Evolutionary conservation across 2,329 filamentous ascomycete species (phyloP).

Genomic region (Xylaria sp.): DNA sequence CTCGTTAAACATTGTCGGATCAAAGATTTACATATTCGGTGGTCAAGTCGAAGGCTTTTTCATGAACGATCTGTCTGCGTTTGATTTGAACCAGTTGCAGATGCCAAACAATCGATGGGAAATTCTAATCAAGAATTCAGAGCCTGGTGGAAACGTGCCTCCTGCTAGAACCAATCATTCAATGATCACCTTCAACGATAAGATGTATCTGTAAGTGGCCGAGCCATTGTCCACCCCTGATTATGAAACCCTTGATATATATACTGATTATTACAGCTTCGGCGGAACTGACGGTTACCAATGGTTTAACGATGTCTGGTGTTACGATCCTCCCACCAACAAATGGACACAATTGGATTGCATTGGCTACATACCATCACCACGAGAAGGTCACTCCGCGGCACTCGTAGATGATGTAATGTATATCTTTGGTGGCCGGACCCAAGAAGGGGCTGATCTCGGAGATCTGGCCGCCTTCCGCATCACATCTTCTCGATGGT

Average conservation of each 20-base stretch:
- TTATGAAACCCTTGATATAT: background rate
- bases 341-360: slow-evolving; percentile 86
- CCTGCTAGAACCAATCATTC: slow-evolving; percentile 93
- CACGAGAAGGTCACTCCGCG: slow-evolving; percentile 90
- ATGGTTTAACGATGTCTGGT: slow-evolving; percentile 99
- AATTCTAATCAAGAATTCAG: slow-evolving; percentile 72
- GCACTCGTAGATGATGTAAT: slow-evolving; percentile 94
- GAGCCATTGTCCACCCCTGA: background rate
- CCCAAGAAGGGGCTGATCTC: slow-evolving; percentile 85
- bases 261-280: slow-evolving; percentile 54
- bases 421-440: slow-evolving; percentile 97
- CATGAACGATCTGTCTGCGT: slow-evolving; percentile 94
- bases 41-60: slow-evolving; percentile 96
- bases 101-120: slow-evolving; percentile 92
- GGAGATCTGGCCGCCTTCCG: slow-evolving; percentile 82
- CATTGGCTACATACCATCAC: slow-evolving; percentile 92
- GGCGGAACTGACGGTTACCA: slow-evolving; percentile 91
- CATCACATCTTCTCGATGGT: slow-evolving; percentile 81
- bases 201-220: slow-evolving; percentile 77
- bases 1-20: slow-evolving; percentile 91
- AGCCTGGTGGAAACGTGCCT: slow-evolving; percentile 63
- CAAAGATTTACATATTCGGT: slow-evolving; percentile 95
- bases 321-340: slow-evolving; percentile 79
- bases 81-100: slow-evolving; percentile 92
- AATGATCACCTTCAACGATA: slow-evolving; percentile 86